Conservation (phyloP, 371 early-diverging fungal species). For the Mucor velutinosus region DNA sequence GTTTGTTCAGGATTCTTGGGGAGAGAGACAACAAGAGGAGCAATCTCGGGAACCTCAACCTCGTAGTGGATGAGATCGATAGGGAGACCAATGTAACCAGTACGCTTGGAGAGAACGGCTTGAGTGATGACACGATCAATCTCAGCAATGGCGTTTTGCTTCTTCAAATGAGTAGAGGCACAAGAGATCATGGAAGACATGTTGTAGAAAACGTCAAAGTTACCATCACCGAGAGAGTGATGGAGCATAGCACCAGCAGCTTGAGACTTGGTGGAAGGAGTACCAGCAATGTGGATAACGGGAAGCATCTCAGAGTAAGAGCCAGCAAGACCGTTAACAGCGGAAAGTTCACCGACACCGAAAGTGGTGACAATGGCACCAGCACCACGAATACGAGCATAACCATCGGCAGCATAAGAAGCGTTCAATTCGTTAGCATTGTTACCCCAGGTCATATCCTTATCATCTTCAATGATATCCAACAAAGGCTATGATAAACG, state of each 20-base stretch:
- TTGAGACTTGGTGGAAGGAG: constrained; percentile 46
- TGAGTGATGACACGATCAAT: constrained; percentile 45
- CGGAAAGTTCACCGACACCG: constrained; percentile 60
- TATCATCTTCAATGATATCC: constrained; percentile 42
- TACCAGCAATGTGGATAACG: constrained; percentile 60
- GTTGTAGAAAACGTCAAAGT: constrained; percentile 44
- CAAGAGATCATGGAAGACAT: constrained; percentile 47
- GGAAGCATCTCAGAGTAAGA: constrained; percentile 58
- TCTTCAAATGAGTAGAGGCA: constrained; percentile 39
- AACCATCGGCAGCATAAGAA: constrained; percentile 61
- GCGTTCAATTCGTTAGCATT: constrained; percentile 52
- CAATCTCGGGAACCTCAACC: constrained; percentile 26
- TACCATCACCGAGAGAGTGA: constrained; percentile 60
- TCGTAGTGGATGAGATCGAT: constrained; percentile 45
- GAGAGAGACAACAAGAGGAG: constrained; percentile 20
- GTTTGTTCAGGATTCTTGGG: constrained; percentile 35
- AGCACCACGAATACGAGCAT: constrained; percentile 43
- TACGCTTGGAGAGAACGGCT: constrained; percentile 30
- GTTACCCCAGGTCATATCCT: constrained; percentile 40
- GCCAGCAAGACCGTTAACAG: constrained; percentile 56
- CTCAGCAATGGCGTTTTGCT: constrained; percentile 36
- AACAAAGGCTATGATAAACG: constrained; percentile 18
- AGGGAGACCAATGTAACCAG: constrained; percentile 55
- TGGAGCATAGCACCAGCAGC: constrained; percentile 50
- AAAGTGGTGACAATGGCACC: constrained; percentile 57